Conservation (phyloP, 1,284 basidiomycete genomes). For the Papiliotrema fonsecae region DNA sequence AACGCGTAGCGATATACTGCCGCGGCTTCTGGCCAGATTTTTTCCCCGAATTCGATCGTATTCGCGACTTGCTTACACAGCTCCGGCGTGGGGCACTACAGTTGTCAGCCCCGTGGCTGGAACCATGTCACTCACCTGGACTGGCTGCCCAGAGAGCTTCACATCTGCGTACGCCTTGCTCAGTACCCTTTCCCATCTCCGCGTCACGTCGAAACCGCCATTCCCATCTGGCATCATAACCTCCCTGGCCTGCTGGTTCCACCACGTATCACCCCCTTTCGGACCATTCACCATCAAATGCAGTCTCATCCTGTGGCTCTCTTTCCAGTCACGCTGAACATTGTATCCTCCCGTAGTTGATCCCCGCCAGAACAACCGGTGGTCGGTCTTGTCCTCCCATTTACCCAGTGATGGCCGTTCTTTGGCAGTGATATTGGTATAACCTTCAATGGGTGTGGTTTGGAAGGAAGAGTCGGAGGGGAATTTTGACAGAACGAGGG, state of each 20-base stretch:
- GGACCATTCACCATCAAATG: constrained; percentile 47
- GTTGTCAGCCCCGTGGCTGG: neutral
- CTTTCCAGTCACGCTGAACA: constrained; percentile 43
- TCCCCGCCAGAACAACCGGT: constrained; percentile 49
- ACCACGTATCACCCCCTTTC: constrained; percentile 39
- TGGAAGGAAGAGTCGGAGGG: constrained; percentile 45
- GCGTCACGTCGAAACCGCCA: constrained; percentile 31
- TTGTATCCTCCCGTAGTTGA: constrained; percentile 47
- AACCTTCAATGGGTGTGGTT: constrained; percentile 43
- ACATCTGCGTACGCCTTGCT: constrained; percentile 47
- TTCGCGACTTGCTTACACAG: constrained; percentile 35
- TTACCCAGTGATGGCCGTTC: constrained; percentile 26
- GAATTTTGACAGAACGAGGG: constrained; percentile 46
- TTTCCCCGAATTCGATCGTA: constrained; percentile 50
- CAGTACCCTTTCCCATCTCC: constrained; percentile 30
- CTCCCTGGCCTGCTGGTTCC: constrained; percentile 30
- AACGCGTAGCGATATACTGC: constrained; percentile 50
- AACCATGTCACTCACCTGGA: constrained; percentile 25
- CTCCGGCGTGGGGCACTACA: constrained; percentile 15
- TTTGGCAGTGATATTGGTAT: constrained; percentile 36
- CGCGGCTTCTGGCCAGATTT: constrained; percentile 53
- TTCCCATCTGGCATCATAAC: constrained; percentile 44
- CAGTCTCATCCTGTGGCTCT: constrained; percentile 46
- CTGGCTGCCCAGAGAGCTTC: constrained; percentile 41
- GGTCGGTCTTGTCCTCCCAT: constrained; percentile 45